Base-by-base conservation (phyloP, 148 eudicot genomes). In the Rhododendron mucronatum region DNA sequence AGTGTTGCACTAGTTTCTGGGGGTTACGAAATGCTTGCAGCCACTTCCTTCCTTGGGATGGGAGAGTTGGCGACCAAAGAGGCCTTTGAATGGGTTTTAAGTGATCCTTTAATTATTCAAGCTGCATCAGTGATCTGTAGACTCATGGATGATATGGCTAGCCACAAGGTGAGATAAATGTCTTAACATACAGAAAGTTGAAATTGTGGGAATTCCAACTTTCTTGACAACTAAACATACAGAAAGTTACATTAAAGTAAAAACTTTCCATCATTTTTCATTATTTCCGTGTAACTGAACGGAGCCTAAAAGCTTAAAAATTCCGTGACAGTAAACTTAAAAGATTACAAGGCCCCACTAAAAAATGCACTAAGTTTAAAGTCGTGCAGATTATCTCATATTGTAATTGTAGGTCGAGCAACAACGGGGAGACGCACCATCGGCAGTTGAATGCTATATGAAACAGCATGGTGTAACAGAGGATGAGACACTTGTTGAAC, bases 371-470 rank as follows among this genome's bases (percentile, higher is more conserved):
- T n/a, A n/a, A n/a, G n/a, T n/a, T n/a, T n/a, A n/a, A n/a, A n/a
- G n/a, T n/a, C n/a, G n/a, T n/a, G n/a, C n/a, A n/a, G n/a, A n/a
- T n/a, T n/a, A n/a, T n/a, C n/a, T n/a, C n/a, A n/a, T n/a, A n/a
- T n/a, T n/a, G 28, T 63, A 63, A 61, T 28, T 11, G 33, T 28
- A 69, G 75, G 37, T 3, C 11, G 75, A 69, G 37, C 75, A 28
- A 28, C 16, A 28, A 7, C 13, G 75, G 11, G 74, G 74, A 37
- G 74, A 67, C 0, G 37, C 16, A 69, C 37, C 37, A 1, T 91
- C 92, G 6, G 88, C 90, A 0, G 89, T 91, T 26, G 91, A 92
- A 45, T 88, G 91, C 81, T 91, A 89, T 79, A 88, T 89, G 86
- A 55, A 85, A 14, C 84, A 87, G 16, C 83, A 92, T 48, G 87